These are phyloP conservation scores for Gnomoniopsis smithogilvyi DNA, from an alignment of 2,329 filamentous ascomycete species.

Conservation along the genomic window DNA sequence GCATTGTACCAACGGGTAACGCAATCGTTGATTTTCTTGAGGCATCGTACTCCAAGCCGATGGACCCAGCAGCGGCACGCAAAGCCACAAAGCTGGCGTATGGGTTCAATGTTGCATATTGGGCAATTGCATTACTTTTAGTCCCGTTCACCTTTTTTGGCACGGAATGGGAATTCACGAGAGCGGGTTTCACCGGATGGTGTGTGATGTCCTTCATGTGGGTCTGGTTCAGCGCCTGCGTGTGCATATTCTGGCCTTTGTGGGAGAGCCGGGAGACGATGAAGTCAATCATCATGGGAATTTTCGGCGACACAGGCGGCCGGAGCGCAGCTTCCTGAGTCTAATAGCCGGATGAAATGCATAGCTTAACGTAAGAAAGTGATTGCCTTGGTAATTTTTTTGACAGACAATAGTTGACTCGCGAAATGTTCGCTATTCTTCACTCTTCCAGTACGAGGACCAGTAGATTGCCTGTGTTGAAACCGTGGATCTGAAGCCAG, in stretches of 20 bases:
- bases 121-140: conserved; percentile 32
- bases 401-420: neutral
- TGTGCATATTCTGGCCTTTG: conserved; percentile 37
- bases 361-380: neutral
- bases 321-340: neutral
- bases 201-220: conserved; percentile 37
- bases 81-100: conserved; percentile 34
- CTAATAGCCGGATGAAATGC: neutral
- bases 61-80: conserved; percentile 34
- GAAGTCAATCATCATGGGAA: conserved; percentile 21
- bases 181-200: conserved; percentile 34
- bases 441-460: too few relatives aligned
- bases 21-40: conserved; percentile 40
- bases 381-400: neutral
- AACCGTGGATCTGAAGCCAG: too few relatives aligned
- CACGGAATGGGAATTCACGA: conserved; percentile 32
- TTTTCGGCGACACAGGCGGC: neutral
- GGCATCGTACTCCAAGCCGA: conserved; percentile 35
- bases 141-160: conserved; percentile 38
- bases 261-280: conserved; percentile 33
- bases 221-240: conserved; percentile 34
- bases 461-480: too few relatives aligned
- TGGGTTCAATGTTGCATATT: conserved; percentile 31
- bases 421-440: too few relatives aligned
- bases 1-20: conserved; percentile 31